phyloP scores from a whole-genome alignment of 2,329 filamentous ascomycete species.

The Pseudogymnoascus sp. region DNA sequence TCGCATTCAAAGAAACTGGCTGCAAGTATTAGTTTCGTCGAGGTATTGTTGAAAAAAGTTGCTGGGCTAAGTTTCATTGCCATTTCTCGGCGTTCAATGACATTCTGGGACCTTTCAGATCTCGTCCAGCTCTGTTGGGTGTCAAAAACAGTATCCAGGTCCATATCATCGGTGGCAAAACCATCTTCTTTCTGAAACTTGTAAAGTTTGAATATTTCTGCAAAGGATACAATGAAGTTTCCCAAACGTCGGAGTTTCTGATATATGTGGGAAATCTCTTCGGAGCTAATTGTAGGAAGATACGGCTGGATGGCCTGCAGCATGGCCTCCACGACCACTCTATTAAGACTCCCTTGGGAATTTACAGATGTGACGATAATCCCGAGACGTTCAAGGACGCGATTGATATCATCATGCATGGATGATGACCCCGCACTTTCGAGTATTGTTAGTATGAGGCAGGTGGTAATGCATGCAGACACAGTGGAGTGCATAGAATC shows the following conservation, averaged over 20 bases:
- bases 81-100: slow-evolving; percentile 34
- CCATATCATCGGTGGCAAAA: slow-evolving; percentile 44
- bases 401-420: slow-evolving; percentile 17
- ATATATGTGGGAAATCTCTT: slow-evolving; percentile 15
- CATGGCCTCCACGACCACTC: not conserved
- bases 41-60: slow-evolving; percentile 21
- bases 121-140: slow-evolving; percentile 47
- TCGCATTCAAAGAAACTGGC: slow-evolving; percentile 16
- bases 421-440: slow-evolving; percentile 12
- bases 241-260: slow-evolving; percentile 18
- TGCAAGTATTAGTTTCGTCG: slow-evolving; percentile 20
- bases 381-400: slow-evolving; percentile 14
- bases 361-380: slow-evolving; percentile 11
- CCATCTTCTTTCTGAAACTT: slow-evolving; percentile 5
- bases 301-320: slow-evolving; percentile 24
- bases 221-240: slow-evolving; percentile 19
- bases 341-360: not conserved
- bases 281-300: slow-evolving; percentile 20
- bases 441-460: slow-evolving; percentile 22
- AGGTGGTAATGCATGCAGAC: slow-evolving; percentile 21
- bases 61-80: slow-evolving; percentile 20
- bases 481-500: slow-evolving; percentile 24
- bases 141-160: slow-evolving; percentile 57
- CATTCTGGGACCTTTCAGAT: slow-evolving; percentile 26
- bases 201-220: slow-evolving; percentile 16